Base-by-base conservation (phyloP, 1,284 basidiomycete species). In the Ganoderma meredithae region DNA sequence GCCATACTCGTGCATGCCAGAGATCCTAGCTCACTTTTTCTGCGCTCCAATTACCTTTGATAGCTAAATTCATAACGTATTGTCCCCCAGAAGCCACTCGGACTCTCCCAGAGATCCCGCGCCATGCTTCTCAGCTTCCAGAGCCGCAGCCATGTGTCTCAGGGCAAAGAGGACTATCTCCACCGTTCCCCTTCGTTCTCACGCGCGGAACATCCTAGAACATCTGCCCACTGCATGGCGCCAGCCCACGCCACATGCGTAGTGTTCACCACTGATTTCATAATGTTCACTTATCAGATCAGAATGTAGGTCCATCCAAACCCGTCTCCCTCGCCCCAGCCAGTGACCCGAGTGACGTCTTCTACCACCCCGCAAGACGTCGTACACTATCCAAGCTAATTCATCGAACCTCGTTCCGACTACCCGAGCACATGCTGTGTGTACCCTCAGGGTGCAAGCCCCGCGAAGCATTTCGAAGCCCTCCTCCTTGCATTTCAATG, bases 61-160 rank as follows among this genome's bases (percentile, higher is more conserved):
- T 70, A 70, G 71, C 49, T 72, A 72, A 72, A 72, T 72, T 65
- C 71, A 72, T 72, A 72, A 72, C 71, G 71, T 72, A 72, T 62
- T 27, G 27, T 49, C 53, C 52, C 60, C 55, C 60, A 67, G 61
- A 70, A 69, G 63, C 49, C 44, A 25, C n/a, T 49, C 71, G 71
- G 71, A 67, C 59, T 65, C 44, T 72, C 67, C 68, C 71, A 72
- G 53, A 66, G 69, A 67, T 53, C 71, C 66, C 71, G 68, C 47
- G 62, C 53, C 62, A 17, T 52, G 64, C 68, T 68, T 69, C 67
- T 64, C 59, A 41, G 62, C 62, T 56, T 61, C 64, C 69, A 61
- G 55, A 59, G 22, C 39, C 22, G 31, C 43, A 43, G 61, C 56
- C 62, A 59, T 63, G 65, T 60, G 66, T 49, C 60, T 33, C 58